Percentiles rank a stretch among this genome's conserved stretches.
These are phyloP conservation scores for Parastagonospora avenae DNA, from an alignment of 2,329 filamentous ascomycete species.

Conservation along the genomic window DNA sequence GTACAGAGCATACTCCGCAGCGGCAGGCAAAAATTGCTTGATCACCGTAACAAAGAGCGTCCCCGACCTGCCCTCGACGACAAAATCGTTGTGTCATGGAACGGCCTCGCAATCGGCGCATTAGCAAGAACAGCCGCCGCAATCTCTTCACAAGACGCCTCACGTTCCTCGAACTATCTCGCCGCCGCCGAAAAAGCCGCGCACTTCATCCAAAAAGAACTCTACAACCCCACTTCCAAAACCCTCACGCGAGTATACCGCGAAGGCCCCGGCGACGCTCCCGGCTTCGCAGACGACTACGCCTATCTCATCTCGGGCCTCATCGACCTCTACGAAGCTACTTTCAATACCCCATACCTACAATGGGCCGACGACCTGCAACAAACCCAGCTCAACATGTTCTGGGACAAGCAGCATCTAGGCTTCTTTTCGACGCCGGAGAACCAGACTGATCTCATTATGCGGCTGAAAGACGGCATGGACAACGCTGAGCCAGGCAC, in stretches of 20 bases:
- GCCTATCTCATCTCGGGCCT: slow-evolving; percentile 85
- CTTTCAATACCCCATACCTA: slow-evolving; percentile 75
- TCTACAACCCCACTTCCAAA: slow-evolving; percentile 70
- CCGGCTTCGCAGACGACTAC: slow-evolving; percentile 92
- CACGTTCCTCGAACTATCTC: slow-evolving; percentile 65
- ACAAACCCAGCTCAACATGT: slow-evolving; percentile 74
- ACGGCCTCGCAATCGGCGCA: slow-evolving; percentile 83
- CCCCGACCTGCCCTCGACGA: slow-evolving; percentile 80
- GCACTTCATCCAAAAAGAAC: slow-evolving; percentile 70
- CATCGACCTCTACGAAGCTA: slow-evolving; percentile 82
- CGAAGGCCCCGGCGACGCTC: slow-evolving; percentile 66
- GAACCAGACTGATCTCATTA: slow-evolving; percentile 70
- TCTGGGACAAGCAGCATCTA: slow-evolving; percentile 68
- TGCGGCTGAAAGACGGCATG: slow-evolving; percentile 93
- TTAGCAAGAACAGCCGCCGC: slow-evolving; percentile 76
- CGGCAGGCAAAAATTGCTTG: slow-evolving; percentile 70
- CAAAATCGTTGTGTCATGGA: slow-evolving; percentile 87
- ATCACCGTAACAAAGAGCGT: slow-evolving; percentile 74
- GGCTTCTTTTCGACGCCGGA: slow-evolving; percentile 76
- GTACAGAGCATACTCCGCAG: slow-evolving; percentile 69
- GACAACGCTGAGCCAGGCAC: slow-evolving; percentile 89
- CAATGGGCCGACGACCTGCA: slow-evolving; percentile 84
- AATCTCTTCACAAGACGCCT: slow-evolving; percentile 64
- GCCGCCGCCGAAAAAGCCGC: slow-evolving; percentile 70
- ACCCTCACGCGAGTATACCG: slow-evolving; percentile 77